Conservation (phyloP, 768 basidiomycete genomes). For the Boletellus emodensis region DNA sequence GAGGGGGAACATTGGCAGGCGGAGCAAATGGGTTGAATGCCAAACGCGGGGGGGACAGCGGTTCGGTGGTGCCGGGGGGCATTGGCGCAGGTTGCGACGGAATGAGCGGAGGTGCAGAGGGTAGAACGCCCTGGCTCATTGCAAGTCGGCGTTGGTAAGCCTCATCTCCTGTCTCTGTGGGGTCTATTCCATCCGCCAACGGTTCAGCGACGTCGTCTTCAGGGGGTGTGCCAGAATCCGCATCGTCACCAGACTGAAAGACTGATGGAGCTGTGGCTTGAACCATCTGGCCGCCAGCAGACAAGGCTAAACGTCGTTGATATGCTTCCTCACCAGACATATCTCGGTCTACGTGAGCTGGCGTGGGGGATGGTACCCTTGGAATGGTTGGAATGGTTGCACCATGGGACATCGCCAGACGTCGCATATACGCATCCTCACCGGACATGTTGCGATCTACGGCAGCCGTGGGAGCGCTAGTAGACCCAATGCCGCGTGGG, state of each 20-base stretch:
- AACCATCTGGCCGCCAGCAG: slow-evolving; percentile 29
- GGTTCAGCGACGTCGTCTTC: slow-evolving; percentile 4
- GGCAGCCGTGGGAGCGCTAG: slow-evolving; percentile 30
- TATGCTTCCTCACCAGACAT: slow-evolving; percentile 79
- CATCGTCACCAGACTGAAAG: slow-evolving; percentile 16
- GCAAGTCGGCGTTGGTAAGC: slow-evolving; percentile 61
- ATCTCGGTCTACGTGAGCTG: slow-evolving; percentile 39
- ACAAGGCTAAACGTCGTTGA: slow-evolving; percentile 70
- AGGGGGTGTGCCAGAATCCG: slow-evolving; percentile 16
- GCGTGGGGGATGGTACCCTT: slow-evolving; percentile 27
- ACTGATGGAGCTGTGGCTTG: slow-evolving; percentile 21
- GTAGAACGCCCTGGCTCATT: slow-evolving; percentile 43
- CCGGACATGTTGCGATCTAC: slow-evolving; percentile 56
- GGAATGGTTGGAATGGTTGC: slow-evolving; percentile 11
- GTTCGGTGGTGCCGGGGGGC: slow-evolving; percentile 17
- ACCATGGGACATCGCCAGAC: slow-evolving; percentile 63
- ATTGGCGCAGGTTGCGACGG: slow-evolving; percentile 22
- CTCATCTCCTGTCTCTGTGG: slow-evolving; percentile 58
- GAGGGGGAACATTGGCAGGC: slow-evolving; percentile 55
- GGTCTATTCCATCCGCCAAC: slow-evolving; percentile 1
- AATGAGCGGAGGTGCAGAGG: slow-evolving; percentile 28
- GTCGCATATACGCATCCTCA: slow-evolving; percentile 77
- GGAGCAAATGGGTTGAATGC: slow-evolving; percentile 73
- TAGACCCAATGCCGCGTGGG: slow-evolving; percentile 23
- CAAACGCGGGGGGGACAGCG: slow-evolving; percentile 47